Evolutionary conservation across 352 stramenopile species (phyloP).

Genomic region (Phytophthora sansomeana): DNA sequence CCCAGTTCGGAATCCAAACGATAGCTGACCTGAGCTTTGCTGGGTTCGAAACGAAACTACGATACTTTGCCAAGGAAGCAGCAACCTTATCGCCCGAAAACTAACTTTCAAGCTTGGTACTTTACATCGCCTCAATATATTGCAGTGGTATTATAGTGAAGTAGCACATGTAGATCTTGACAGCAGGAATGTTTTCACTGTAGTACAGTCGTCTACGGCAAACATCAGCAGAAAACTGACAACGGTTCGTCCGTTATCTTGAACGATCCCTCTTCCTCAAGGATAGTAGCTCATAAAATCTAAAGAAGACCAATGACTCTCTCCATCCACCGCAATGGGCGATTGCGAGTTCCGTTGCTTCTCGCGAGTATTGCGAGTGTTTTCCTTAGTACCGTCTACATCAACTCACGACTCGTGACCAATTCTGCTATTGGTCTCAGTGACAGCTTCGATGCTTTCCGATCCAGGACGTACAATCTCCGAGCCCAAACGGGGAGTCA

Average conservation of each 20-base stretch:
- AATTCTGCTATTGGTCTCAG: conserved; percentile 23
- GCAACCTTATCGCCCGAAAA: not conserved
- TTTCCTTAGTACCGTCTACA: conserved; percentile 26
- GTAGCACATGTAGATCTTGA: too few species aligned
- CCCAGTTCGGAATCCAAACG: conserved; percentile 22
- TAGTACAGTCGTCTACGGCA: too few species aligned
- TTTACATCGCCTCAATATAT: too few species aligned
- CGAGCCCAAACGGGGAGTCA: not conserved
- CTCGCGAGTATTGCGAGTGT: conserved; percentile 26
- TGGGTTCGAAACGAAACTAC: conserved; percentile 22
- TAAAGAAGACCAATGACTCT: conserved; percentile 6
- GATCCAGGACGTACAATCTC: conserved; percentile 21
- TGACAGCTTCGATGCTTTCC: conserved; percentile 32
- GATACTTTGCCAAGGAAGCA: conserved; percentile 21
- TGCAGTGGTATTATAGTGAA: too few species aligned
- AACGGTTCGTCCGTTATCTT: not conserved
- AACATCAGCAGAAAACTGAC: too few species aligned
- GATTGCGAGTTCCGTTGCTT: conserved; percentile 15
- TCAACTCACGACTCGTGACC: conserved; percentile 26
- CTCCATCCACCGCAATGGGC: not conserved
- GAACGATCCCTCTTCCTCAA: not conserved
- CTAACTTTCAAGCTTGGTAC: not conserved
- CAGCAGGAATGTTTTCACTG: too few species aligned
- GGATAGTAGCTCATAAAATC: not conserved
- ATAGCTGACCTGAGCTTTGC: conserved; percentile 10